phyloP scores from a whole-genome alignment of 192 early-diverging fungal genomes.

The Gigaspora rosea region DNA sequence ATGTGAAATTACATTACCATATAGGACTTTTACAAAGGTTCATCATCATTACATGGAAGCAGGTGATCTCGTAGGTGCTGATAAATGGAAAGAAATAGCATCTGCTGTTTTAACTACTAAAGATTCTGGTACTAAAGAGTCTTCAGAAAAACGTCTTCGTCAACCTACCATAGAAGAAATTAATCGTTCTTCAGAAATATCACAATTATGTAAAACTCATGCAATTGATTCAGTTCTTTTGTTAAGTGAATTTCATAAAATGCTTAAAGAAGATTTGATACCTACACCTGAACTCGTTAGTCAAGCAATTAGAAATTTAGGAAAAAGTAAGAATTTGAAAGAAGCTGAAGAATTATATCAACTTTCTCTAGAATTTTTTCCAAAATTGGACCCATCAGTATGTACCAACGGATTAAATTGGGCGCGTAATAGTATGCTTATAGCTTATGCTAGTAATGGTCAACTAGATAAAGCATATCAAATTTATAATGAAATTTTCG shows the following conservation, averaged over 20 bases:
- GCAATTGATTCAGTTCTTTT: background rate
- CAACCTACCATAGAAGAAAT: conserved; percentile 20
- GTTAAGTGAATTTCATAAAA: background rate
- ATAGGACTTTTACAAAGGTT: background rate
- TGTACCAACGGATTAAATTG: background rate
- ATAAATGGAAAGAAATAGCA: background rate
- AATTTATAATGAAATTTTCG: conserved; percentile 49
- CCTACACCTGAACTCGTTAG: conserved; percentile 21
- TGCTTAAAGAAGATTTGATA: conserved; percentile 14
- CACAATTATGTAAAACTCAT: background rate
- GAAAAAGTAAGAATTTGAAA: conserved; percentile 12
- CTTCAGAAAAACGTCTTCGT: background rate
- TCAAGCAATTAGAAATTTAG: conserved; percentile 25
- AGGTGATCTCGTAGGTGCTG: background rate
- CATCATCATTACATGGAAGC: background rate
- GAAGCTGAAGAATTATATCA: conserved; percentile 20
- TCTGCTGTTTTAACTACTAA: background rate
- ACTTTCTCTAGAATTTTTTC: background rate
- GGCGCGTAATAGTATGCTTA: conserved; percentile 28
- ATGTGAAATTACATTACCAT: background rate
- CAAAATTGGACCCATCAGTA: conserved; percentile 5
- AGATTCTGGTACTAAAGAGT: background rate
- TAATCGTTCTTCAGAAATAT: conserved; percentile 1
- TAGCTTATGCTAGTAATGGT: conserved; percentile 8
- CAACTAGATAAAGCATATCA: conserved; percentile 10